Percentiles rank a stretch among this genome's conserved stretches.
phyloP scores from a whole-genome alignment of 768 basidiomycete genomes.

The Panellus pusillus region DNA sequence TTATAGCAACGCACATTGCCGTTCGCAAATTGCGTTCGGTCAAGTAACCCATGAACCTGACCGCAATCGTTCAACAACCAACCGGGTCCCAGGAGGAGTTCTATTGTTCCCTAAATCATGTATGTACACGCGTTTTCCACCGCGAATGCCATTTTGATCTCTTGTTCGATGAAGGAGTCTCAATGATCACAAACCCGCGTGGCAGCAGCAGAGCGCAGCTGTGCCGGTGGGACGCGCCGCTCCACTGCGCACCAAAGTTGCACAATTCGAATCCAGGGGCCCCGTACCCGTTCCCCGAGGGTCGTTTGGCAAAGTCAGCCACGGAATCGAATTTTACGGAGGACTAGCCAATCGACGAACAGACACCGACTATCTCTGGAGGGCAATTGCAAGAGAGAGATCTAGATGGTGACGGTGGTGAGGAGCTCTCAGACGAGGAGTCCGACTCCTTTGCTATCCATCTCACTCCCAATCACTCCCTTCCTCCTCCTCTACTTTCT shows the following conservation, averaged over 20 bases:
- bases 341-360: no score
- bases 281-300: slow-evolving; percentile 50
- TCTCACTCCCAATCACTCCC: no score
- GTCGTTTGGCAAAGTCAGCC: slow-evolving; percentile 37
- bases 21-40: not conserved
- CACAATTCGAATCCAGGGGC: slow-evolving; percentile 54
- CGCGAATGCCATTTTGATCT: not conserved
- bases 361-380: no score
- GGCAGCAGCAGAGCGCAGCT: not conserved
- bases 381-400: no score
- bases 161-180: slow-evolving; percentile 1
- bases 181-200: not conserved
- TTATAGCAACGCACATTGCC: not conserved
- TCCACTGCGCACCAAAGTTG: slow-evolving; percentile 51
- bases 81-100: not conserved
- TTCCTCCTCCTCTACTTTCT: no score
- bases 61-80: not conserved
- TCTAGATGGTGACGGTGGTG: no score
- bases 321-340: slow-evolving; percentile 3
- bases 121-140: no score
- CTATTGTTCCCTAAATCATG: not conserved
- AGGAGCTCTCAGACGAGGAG: no score
- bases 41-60: no score
- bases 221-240: slow-evolving; percentile 24
- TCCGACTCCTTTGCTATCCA: no score